These are phyloP conservation scores for Lactarius psammicola DNA, from an alignment of 768 basidiomycete genomes.

Conservation along the genomic window DNA sequence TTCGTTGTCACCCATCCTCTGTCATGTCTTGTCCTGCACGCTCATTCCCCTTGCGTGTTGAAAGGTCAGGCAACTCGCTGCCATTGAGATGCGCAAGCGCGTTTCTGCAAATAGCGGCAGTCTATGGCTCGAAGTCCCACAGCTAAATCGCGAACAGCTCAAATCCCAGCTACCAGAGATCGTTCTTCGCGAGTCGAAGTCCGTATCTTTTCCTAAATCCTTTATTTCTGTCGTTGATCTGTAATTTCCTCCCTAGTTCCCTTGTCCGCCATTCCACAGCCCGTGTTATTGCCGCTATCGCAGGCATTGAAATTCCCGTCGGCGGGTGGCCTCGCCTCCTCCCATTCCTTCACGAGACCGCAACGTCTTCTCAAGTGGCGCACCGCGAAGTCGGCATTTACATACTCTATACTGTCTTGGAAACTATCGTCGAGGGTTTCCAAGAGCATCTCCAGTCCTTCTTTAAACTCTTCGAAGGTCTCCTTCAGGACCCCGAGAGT, in stretches of 20 bases:
- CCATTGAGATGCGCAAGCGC: slow-evolving; percentile 95
- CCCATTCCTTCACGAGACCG: slow-evolving; percentile 80
- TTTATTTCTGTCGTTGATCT: slow-evolving; percentile 18
- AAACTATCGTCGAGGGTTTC: slow-evolving; percentile 88
- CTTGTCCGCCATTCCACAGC: slow-evolving; percentile 92
- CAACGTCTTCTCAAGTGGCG: slow-evolving; percentile 58
- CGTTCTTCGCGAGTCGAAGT: slow-evolving; percentile 78
- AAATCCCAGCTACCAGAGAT: slow-evolving; percentile 79
- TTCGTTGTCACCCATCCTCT: slow-evolving; percentile 43
- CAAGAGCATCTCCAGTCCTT: slow-evolving; percentile 70
- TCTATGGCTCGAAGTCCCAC: slow-evolving; percentile 74
- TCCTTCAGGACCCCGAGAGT: slow-evolving; percentile 81
- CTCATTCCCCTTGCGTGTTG: not conserved
- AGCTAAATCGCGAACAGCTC: slow-evolving; percentile 73
- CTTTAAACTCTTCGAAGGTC: slow-evolving; percentile 72
- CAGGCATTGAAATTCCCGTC: slow-evolving; percentile 77
- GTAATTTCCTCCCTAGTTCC: slow-evolving; percentile 48
- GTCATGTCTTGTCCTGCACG: not conserved
- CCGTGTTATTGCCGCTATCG: slow-evolving; percentile 91
- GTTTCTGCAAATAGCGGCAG: slow-evolving; percentile 74
- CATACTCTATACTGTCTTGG: slow-evolving; percentile 87
- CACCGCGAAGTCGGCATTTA: slow-evolving; percentile 93
- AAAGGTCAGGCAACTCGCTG: slow-evolving; percentile 94
- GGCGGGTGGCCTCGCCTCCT: slow-evolving; percentile 85
- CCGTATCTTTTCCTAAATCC: slow-evolving; percentile 33